Evolutionary conservation across 768 basidiomycete species (phyloP), one percentile per base, ranked within the genome.

Genomic region (Lactifluus hygrophoroides): DNA sequence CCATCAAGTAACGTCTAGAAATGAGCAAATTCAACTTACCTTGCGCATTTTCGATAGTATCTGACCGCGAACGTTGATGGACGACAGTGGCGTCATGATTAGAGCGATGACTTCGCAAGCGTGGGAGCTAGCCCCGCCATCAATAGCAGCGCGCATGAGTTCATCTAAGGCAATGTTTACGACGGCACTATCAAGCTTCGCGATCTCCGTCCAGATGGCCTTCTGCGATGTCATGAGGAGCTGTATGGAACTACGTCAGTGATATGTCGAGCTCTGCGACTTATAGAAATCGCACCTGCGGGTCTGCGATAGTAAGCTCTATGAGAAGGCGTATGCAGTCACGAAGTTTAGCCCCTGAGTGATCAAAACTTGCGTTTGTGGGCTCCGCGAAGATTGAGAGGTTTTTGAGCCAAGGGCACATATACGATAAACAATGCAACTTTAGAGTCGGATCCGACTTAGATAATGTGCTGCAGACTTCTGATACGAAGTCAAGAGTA

Each of bases 351-450:
- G 87, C 83, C 9, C 84, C 86, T 1, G 86, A 85, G 28, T 82
- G 80, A 54, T 89, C 86, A 57, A 81, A 88, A 32, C 86, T 73
- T n/a, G 78, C 66, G 62, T 78, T 78, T 2, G 83, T 80, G 1
- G 90, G 84, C 64, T 86, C 85, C 27, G 80, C 79, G 62, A 89
- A 94, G 14, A 75, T 70, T 2, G 80, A 75, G 2, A 96, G 75
- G 66, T 94, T 94, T 68, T 80, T 84, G 42, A 95, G 80, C 94
- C 93, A 96, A 3, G 94, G 92, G 40, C 80, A 82, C 76, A 95
- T 78, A 66, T 92, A 94, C 58, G 87, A 83, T 21, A 94, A 69
- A 66, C 85, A 91, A 59, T 78, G 80, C 40, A 89, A 82, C 38
- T 85, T 83, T 48, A 87, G 85, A 1, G 73, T 66, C 2, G 71